phyloP scores from a whole-genome alignment of 306 rosid genomes.

The Calophaca sinica region DNA sequence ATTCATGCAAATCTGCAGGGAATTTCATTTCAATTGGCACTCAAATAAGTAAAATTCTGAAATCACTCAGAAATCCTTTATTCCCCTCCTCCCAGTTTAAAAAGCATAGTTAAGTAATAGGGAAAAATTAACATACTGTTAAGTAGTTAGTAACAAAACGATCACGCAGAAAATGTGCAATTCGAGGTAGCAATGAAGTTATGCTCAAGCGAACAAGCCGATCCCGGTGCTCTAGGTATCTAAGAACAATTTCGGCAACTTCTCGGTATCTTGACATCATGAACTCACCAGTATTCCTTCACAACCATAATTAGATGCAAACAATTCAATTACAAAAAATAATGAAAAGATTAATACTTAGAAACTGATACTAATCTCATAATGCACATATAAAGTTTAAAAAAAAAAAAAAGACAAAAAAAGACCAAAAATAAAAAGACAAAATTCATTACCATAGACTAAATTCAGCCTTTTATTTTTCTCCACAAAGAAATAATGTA shows the following conservation, averaged over 20 bases:
- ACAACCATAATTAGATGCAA: constrained; percentile 42
- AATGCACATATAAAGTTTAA: neutral
- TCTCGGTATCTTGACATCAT: constrained; percentile 99
- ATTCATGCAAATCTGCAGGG: constrained; percentile 97
- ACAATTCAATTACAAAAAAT: constrained; percentile 17
- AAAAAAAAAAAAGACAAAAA: constrained; percentile 20
- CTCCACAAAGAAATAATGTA: neutral
- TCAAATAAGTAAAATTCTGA: constrained; percentile 26
- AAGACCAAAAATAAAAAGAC: too few relatives aligned
- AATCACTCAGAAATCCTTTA: constrained; percentile 14
- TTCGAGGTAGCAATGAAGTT: constrained; percentile 93
- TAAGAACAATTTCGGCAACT: constrained; percentile 97
- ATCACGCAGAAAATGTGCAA: constrained; percentile 97
- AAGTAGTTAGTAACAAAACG: constrained; percentile 96
- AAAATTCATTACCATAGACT: neutral
- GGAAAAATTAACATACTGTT: constrained; percentile 61
- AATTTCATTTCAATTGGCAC: constrained; percentile 50
- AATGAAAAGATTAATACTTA: constrained; percentile 33
- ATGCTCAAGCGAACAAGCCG: constrained; percentile 98
- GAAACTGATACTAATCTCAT: constrained; percentile 5
- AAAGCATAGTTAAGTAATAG: constrained; percentile 40
- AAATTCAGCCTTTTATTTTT: neutral
- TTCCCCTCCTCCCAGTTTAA: constrained; percentile 8
- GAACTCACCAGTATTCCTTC: constrained; percentile 98
- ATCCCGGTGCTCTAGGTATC: constrained; percentile 91